A percentile compares a stretch with the other conserved stretches of the same genome.
Conservation (phyloP, 2,329 filamentous ascomycete genomes). For the Fusarium miscanthi region DNA sequence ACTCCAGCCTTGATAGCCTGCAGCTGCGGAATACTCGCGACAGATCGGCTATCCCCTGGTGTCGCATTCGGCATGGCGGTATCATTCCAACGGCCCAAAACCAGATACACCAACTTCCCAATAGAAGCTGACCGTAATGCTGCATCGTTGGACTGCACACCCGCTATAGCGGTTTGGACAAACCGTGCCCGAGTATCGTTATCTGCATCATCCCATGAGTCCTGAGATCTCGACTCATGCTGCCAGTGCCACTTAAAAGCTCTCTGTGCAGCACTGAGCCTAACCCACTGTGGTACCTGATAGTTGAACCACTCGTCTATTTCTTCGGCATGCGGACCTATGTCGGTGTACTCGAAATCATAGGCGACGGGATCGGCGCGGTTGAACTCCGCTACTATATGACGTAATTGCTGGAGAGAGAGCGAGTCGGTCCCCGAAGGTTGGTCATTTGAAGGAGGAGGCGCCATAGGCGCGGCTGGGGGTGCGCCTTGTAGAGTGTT, state of each 20-base stretch:
- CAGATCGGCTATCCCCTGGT: slow-evolving; percentile 57
- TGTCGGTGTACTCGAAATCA: slow-evolving; percentile 84
- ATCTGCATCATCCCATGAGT: slow-evolving; percentile 74
- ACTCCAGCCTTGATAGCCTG: slow-evolving; percentile 68
- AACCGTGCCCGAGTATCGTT: slow-evolving; percentile 67
- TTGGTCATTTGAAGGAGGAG: slow-evolving; percentile 44
- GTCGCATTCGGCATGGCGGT: slow-evolving; percentile 66
- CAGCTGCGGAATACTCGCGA: slow-evolving; percentile 67
- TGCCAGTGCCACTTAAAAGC: slow-evolving; percentile 84
- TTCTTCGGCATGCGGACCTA: slow-evolving; percentile 82
- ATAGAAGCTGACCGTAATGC: slow-evolving; percentile 64
- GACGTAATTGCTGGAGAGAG: slow-evolving; percentile 78
- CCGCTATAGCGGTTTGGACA: slow-evolving; percentile 63
- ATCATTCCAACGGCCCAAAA: slow-evolving; percentile 76
- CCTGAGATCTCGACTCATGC: slow-evolving; percentile 54
- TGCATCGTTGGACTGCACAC: slow-evolving; percentile 58
- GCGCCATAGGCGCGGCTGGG: slow-evolving; percentile 46
- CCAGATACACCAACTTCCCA: slow-evolving; percentile 68
- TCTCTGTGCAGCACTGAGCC: slow-evolving; percentile 78
- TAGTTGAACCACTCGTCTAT: slow-evolving; percentile 98
- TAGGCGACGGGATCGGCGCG: slow-evolving; percentile 78
- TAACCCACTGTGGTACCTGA: slow-evolving; percentile 84
- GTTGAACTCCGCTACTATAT: slow-evolving; percentile 79
- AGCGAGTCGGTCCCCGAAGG: slow-evolving; percentile 72
- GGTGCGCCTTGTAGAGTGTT: slow-evolving; percentile 44